Evolutionary conservation across 345 rosid species (phyloP).

Genomic region (Anacardium occidentale): DNA sequence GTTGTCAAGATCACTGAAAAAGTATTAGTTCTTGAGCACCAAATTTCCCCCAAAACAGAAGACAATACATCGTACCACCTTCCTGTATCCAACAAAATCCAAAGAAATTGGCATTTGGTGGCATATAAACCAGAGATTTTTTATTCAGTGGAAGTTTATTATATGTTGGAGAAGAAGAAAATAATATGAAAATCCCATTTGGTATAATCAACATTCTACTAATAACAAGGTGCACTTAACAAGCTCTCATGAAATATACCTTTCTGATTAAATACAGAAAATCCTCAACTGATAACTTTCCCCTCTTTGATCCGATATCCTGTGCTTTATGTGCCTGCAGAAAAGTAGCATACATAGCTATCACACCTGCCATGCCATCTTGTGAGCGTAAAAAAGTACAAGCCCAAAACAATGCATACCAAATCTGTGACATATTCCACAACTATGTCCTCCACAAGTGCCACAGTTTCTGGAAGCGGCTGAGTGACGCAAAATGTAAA

Average conservation of each 20-base stretch:
- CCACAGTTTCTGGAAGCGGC: constrained; percentile 95
- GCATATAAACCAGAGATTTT: too few relatives aligned
- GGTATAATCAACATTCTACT: background rate
- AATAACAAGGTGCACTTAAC: background rate
- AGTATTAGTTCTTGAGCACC: background rate
- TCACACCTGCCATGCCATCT: background rate
- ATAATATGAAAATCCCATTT: background rate
- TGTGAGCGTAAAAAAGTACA: background rate
- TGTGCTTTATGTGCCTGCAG: constrained; percentile 84
- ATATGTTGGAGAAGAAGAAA: background rate
- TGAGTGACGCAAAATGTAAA: constrained; percentile 27
- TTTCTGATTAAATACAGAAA: constrained; percentile 79
- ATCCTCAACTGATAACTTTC: constrained; percentile 82
- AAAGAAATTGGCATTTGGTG: background rate
- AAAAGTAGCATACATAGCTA: background rate
- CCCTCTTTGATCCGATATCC: constrained; percentile 80
- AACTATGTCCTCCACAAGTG: constrained; percentile 89
- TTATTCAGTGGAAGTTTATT: background rate
- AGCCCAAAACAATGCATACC: constrained; percentile 42
- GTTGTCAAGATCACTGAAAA: background rate
- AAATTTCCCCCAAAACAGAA: background rate
- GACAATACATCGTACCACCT: background rate
- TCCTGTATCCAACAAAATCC: background rate
- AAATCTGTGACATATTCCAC: constrained; percentile 87
- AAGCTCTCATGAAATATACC: constrained; percentile 36